These are phyloP conservation scores for Hypholoma fasciculare DNA, from an alignment of 768 basidiomycete genomes.

Conservation along the genomic window DNA sequence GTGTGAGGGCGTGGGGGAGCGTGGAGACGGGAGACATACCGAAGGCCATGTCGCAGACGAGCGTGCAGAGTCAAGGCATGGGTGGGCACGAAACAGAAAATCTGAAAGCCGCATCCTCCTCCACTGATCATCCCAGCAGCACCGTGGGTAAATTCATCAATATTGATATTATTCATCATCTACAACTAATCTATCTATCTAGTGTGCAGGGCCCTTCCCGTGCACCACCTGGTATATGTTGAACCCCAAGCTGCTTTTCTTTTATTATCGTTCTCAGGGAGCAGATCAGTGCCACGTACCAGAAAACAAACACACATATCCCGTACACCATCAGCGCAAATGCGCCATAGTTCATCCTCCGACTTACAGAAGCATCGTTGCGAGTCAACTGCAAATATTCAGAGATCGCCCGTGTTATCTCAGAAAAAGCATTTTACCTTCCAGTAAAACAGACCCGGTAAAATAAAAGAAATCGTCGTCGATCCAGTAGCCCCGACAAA, in stretches of 20 bases:
- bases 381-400: slow-evolving; percentile 57
- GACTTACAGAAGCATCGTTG: slow-evolving; percentile 53
- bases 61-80: slow-evolving; percentile 14
- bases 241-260: slow-evolving; percentile 60
- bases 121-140: slow-evolving; percentile 6
- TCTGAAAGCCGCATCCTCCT: slow-evolving; percentile 11
- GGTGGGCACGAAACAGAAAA: slow-evolving; percentile 16
- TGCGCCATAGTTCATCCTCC: slow-evolving; percentile 54
- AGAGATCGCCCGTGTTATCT: slow-evolving; percentile 1
- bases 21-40: slow-evolving; percentile 9
- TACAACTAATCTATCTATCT: slow-evolving; percentile 13
- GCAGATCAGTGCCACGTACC: slow-evolving; percentile 50
- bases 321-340: slow-evolving; percentile 78
- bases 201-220: slow-evolving; percentile 17
- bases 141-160: slow-evolving; percentile 39
- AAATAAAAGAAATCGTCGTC: slow-evolving; percentile 95
- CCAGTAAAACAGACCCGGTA: slow-evolving; percentile 93
- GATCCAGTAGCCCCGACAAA: slow-evolving; percentile 98
- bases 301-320: slow-evolving; percentile 78
- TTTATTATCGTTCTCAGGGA: slow-evolving; percentile 9
- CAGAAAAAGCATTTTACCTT: slow-evolving; percentile 51
- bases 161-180: slow-evolving; percentile 13
- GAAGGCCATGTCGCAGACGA: slow-evolving; percentile 17
- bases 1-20: neutral
- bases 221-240: slow-evolving; percentile 71